These are phyloP conservation scores for Galerina marginata DNA, from an alignment of 768 basidiomycete genomes.

Conservation along the genomic window DNA sequence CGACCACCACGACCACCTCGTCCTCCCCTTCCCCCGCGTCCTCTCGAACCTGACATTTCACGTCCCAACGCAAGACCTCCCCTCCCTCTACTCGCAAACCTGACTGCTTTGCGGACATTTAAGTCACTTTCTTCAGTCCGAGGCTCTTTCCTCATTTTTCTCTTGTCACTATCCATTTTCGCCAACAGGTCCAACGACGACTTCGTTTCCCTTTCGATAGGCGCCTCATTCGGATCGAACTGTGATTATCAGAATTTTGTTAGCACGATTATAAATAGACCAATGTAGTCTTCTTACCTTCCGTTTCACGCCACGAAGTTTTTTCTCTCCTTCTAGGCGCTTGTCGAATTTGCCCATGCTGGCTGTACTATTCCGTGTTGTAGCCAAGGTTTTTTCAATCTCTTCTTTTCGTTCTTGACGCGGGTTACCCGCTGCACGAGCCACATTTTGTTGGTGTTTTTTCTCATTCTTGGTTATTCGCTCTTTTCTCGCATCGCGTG, in stretches of 20 bases:
- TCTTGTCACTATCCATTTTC: slow-evolving; percentile 74
- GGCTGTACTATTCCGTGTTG: slow-evolving; percentile 84
- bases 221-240: slow-evolving; percentile 85
- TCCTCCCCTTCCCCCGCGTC: slow-evolving; percentile 34
- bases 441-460: slow-evolving; percentile 74
- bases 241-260: slow-evolving; percentile 32
- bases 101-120: slow-evolving; percentile 89
- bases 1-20: slow-evolving; percentile 19
- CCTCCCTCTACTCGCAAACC: slow-evolving; percentile 71
- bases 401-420: slow-evolving; percentile 67
- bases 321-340: slow-evolving; percentile 90
- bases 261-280: neutral
- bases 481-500: slow-evolving; percentile 79
- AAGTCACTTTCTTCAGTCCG: slow-evolving; percentile 61
- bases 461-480: slow-evolving; percentile 85
- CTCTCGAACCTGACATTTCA: slow-evolving; percentile 38
- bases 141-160: slow-evolving; percentile 59
- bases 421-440: slow-evolving; percentile 51
- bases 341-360: slow-evolving; percentile 96
- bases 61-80: slow-evolving; percentile 65
- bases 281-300: slow-evolving; percentile 62
- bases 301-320: slow-evolving; percentile 85
- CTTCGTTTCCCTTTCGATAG: slow-evolving; percentile 70
- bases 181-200: slow-evolving; percentile 76
- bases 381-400: slow-evolving; percentile 77